Evolutionary conservation across 805 yeast species (phyloP).

Genomic region (Ogataea henricii): DNA sequence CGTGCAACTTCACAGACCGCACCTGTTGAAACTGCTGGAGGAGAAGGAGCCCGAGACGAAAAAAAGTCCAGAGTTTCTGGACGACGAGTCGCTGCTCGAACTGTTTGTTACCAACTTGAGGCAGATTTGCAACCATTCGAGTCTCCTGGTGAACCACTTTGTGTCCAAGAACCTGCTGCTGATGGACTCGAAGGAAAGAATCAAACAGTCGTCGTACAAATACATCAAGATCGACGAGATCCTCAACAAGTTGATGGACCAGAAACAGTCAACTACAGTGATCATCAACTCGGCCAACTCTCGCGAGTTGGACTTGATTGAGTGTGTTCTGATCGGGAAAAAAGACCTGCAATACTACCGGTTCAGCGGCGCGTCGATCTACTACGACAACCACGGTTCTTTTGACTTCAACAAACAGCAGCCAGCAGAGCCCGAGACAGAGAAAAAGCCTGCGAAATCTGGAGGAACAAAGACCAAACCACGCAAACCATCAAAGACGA

Average conservation of each 20-base stretch:
- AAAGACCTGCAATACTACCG: constrained; percentile 58
- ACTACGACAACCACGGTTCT: constrained; percentile 36
- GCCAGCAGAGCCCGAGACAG: constrained; percentile 9
- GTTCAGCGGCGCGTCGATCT: constrained; percentile 62
- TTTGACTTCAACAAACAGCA: constrained; percentile 31
- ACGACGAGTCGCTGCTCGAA: constrained; percentile 39
- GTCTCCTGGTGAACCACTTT: constrained; percentile 72
- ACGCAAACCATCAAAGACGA: constrained; percentile 6
- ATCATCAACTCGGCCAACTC: constrained; percentile 59
- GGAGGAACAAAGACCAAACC: not conserved
- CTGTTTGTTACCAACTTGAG: constrained; percentile 48
- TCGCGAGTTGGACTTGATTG: constrained; percentile 76
- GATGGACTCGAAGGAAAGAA: constrained; percentile 61
- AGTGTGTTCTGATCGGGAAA: constrained; percentile 77
- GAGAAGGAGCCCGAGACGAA: not conserved
- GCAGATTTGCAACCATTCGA: constrained; percentile 65
- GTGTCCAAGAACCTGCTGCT: constrained; percentile 69
- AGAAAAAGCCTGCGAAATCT: not conserved
- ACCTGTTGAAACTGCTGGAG: constrained; percentile 17
- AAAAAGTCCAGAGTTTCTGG: constrained; percentile 16
- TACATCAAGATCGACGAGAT: constrained; percentile 55
- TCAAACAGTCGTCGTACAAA: constrained; percentile 59
- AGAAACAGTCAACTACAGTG: constrained; percentile 30
- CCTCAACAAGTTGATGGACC: constrained; percentile 38
- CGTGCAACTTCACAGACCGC: constrained; percentile 42